Evolutionary conservation across 176 grass and related monocot species (phyloP).

Genomic region (Lolium perenne): DNA sequence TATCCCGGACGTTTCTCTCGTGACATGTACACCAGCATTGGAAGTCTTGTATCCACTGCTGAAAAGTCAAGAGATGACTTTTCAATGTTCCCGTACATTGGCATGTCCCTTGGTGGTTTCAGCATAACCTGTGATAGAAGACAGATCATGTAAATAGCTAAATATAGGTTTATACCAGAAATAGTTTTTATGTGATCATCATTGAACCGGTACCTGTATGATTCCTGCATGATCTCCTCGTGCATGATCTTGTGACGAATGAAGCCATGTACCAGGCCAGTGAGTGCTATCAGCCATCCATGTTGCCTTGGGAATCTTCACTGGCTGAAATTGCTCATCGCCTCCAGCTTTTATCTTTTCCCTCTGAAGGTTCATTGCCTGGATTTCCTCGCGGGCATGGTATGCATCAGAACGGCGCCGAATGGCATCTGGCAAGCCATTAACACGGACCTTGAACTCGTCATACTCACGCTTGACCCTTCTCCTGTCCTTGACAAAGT

Average conservation of each 20-base stretch:
- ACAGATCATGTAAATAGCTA: conserved; percentile 20
- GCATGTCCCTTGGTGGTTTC: conserved; percentile 82
- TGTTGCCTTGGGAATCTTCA: conserved; percentile 94
- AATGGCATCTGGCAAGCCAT: conserved; percentile 89
- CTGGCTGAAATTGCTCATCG: conserved; percentile 73
- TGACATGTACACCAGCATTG: conserved; percentile 93
- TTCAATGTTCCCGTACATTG: conserved; percentile 61
- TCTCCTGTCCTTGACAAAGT: conserved; percentile 96
- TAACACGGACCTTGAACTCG: conserved; percentile 95
- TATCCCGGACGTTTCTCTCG: conserved; percentile 95
- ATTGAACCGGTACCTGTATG: conserved; percentile 73
- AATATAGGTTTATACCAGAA: conserved; percentile 19
- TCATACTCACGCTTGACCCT: conserved; percentile 93
- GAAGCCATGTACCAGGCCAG: conserved; percentile 95
- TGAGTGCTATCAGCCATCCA: conserved; percentile 99
- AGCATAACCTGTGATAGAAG: conserved; percentile 78
- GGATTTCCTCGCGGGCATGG: conserved; percentile 97
- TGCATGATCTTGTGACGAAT: conserved; percentile 76
- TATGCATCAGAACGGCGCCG: conserved; percentile 89
- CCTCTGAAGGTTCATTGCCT: conserved; percentile 86
- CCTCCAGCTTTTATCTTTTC: conserved; percentile 81
- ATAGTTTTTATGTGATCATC: conserved; percentile 15
- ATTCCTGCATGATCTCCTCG: conserved; percentile 85
- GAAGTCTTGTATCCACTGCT: conserved; percentile 76
- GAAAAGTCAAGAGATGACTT: conserved; percentile 68